phyloP scores from a whole-genome alignment of 2,329 filamentous ascomycete species.

The Ascochyta clinopodiicola region DNA sequence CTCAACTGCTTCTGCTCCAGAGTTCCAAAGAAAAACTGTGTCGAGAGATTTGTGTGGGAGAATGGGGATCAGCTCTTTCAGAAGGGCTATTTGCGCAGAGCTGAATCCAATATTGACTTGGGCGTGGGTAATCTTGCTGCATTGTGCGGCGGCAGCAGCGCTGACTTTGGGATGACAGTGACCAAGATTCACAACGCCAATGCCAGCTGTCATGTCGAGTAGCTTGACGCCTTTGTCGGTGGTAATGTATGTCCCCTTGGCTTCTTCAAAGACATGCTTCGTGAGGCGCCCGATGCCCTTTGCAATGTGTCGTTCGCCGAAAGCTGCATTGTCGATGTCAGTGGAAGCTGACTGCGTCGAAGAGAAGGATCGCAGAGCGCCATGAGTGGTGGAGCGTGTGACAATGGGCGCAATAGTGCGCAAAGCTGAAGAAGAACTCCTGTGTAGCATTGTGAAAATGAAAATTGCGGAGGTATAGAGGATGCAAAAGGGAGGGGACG shows the following conservation, averaged over 20 bases:
- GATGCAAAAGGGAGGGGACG: background rate
- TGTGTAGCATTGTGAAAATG: conserved; percentile 16
- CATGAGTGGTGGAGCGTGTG: conserved; percentile 8
- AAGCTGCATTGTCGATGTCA: conserved; percentile 32
- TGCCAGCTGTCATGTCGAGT: conserved; percentile 39
- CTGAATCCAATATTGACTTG: conserved; percentile 43
- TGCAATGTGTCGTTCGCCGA: conserved; percentile 40
- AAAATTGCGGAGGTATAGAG: background rate
- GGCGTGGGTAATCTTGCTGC: conserved; percentile 38
- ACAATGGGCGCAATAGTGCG: conserved; percentile 23
- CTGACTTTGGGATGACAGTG: conserved; percentile 43
- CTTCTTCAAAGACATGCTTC: conserved; percentile 41
- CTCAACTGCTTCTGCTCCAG: conserved; percentile 39
- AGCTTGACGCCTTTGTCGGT: conserved; percentile 42
- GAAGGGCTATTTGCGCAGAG: conserved; percentile 34
- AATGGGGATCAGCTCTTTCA: conserved; percentile 38
- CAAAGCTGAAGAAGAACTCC: conserved; percentile 16
- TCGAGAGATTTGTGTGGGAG: conserved; percentile 37
- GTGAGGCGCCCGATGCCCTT: conserved; percentile 40
- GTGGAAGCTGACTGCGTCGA: conserved; percentile 20
- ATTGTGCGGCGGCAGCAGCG: conserved; percentile 38
- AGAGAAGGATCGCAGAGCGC: conserved; percentile 25
- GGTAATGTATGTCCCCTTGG: conserved; percentile 37
- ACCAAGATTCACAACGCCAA: conserved; percentile 39
- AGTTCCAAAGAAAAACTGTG: conserved; percentile 41